These are phyloP conservation scores for Filobasidium floriforme DNA, from an alignment of 768 basidiomycete species.

Conservation along the genomic window DNA sequence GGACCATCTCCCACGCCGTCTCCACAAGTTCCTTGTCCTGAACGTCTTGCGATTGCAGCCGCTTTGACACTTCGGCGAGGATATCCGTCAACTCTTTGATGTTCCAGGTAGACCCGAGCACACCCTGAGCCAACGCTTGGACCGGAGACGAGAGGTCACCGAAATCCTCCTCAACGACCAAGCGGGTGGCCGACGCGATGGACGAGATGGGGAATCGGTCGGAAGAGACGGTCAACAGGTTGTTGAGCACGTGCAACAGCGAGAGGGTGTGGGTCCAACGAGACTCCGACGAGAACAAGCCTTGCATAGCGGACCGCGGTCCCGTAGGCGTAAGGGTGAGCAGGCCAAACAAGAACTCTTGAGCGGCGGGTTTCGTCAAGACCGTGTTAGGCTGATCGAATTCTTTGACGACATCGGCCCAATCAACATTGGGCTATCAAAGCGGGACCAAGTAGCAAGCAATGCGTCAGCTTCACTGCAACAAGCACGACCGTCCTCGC, in stretches of 20 bases:
- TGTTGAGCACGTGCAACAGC: conserved; percentile 79
- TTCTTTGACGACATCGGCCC: conserved; percentile 71
- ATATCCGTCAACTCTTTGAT: conserved; percentile 83
- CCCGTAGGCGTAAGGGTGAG: conserved; percentile 76
- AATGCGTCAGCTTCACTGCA: background rate
- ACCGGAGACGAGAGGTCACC: conserved; percentile 79
- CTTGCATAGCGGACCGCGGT: conserved; percentile 48
- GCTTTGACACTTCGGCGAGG: conserved; percentile 56
- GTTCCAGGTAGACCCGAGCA: conserved; percentile 92
- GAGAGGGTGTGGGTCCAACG: conserved; percentile 74
- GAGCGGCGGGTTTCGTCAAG: conserved; percentile 56
- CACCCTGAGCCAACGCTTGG: conserved; percentile 78
- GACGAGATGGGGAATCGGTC: conserved; percentile 91
- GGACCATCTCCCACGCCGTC: conserved; percentile 52
- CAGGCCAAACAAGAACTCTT: conserved; percentile 80
- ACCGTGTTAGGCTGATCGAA: conserved; percentile 74
- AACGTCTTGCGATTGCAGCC: conserved; percentile 9
- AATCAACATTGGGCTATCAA: conserved; percentile 51
- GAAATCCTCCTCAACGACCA: conserved; percentile 84
- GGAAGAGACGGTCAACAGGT: conserved; percentile 74
- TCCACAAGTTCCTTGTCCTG: conserved; percentile 24
- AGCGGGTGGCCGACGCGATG: conserved; percentile 63
- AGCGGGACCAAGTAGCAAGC: background rate
- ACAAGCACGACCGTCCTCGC: background rate
- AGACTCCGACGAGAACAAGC: conserved; percentile 36